Evolutionary conservation across 495 filamentous ascomycete genomes (phyloP).

Genomic region (Tricharina praecox): DNA sequence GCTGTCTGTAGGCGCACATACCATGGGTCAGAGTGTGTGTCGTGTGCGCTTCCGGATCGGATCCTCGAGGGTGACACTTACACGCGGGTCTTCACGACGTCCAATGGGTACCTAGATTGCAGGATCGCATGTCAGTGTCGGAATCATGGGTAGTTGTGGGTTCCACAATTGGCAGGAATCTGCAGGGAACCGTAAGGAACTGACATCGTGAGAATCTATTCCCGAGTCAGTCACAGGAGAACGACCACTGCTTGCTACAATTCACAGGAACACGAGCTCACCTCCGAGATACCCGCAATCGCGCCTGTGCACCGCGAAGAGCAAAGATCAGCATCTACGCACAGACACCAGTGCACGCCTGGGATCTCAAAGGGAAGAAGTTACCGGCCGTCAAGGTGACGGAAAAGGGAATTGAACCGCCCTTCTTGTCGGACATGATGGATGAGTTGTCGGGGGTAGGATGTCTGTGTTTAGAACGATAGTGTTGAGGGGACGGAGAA

Average conservation of each 20-base stretch:
- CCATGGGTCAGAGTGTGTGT: constrained; percentile 9
- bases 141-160: no score
- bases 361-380: no score
- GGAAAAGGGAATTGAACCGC: constrained; percentile 24
- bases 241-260: no score
- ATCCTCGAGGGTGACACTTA: constrained; percentile 32
- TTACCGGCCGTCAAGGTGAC: constrained; percentile 25
- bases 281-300: constrained; percentile 83
- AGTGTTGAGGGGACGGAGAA: no score
- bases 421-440: constrained; percentile 19
- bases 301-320: constrained; percentile 44
- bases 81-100: constrained; percentile 97
- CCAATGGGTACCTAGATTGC: constrained; percentile 72
- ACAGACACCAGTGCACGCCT: no score
- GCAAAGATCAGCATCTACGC: no score
- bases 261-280: no score
- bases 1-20: constrained; percentile 15
- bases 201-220: constrained; percentile 75
- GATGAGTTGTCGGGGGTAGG: no score
- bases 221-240: constrained; percentile 26
- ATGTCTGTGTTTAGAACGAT: no score
- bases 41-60: constrained; percentile 2
- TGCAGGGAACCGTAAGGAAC: constrained; percentile 15
- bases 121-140: constrained; percentile 13
- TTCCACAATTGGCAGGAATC: constrained; percentile 12